Conservation (phyloP, 2,329 filamentous ascomycete genomes). For the Cercospora sp. region DNA sequence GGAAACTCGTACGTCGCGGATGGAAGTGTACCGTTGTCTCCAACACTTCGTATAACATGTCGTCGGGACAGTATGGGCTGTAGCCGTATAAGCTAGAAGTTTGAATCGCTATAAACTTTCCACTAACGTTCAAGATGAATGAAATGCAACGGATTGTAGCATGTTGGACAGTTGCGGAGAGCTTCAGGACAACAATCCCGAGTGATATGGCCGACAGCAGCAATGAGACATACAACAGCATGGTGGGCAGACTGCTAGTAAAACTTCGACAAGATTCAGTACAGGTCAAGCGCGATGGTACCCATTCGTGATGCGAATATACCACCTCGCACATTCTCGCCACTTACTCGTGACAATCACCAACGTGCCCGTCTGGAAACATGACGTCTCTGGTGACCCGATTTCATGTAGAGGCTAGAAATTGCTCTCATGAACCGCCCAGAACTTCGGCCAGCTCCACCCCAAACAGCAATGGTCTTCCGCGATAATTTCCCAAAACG, state of each 20-base stretch:
- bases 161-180: neutral
- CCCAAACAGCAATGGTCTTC: neutral
- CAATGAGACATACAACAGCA: neutral
- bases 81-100: neutral
- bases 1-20: constrained; percentile 36
- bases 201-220: neutral
- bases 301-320: neutral
- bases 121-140: neutral
- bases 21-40: neutral
- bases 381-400: neutral
- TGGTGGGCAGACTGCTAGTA: neutral
- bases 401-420: neutral
- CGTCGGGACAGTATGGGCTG: neutral
- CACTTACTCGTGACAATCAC: neutral
- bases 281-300: neutral
- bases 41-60: neutral
- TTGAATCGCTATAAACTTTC: neutral
- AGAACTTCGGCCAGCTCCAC: neutral
- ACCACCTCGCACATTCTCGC: neutral
- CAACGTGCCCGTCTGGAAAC: neutral
- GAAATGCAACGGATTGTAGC: neutral
- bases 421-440: neutral
- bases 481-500: neutral
- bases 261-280: neutral
- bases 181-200: neutral